Base-by-base conservation (phyloP, 108 stramenopile genomes). In the Skeletonema potamos region DNA sequence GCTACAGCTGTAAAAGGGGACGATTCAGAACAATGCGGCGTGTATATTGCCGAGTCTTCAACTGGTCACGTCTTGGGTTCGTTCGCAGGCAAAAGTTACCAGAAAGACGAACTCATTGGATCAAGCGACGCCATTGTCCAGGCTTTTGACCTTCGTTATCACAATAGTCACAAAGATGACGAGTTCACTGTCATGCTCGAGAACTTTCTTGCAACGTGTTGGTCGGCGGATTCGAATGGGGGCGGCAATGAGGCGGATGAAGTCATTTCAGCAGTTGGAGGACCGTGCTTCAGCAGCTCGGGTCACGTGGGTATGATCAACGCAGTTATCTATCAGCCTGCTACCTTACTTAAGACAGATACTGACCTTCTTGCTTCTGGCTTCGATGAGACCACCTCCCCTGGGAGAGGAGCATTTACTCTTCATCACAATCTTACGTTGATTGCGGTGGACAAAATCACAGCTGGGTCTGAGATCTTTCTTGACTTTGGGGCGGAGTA, bases 401-500 rank as follows among this genome's bases (percentile, higher is more conserved):
- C 87, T 13, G 89, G 88, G 12, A 77, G 83, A 13, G 88, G 88
- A 15, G 88, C 89, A 1, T 88, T 89, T 62, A 78, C 86, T 24
- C 85, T 81, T 11, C 89, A 89, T 64, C 82, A 90, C 76, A 75
- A 72, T 64, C 63, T 71, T 65, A 74, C 51, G 30, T 66, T 64
- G 27, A 27, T 12, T 10, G 62, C 85, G 8, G 29, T 72, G n/a
- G 54, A 43, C 18, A 39, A 60, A 6, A 70, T 90, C 22, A 58
- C 61, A 17, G 79, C 86, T 26, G 92, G 92, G 11, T 62, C 73
- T 9, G 92, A 93, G 66, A 79, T 93, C 18, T 84, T 86, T 65
- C 88, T 88, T n/a, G 72, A 74, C 55, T 93, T 90, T 63, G 92
- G 92, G 11, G 75, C 66, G n/a, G 86, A 86, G 33, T 80, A 82